Evolutionary conservation across 2,329 filamentous ascomycete genomes (phyloP).

Genomic region (Chaetomium olivaceum): DNA sequence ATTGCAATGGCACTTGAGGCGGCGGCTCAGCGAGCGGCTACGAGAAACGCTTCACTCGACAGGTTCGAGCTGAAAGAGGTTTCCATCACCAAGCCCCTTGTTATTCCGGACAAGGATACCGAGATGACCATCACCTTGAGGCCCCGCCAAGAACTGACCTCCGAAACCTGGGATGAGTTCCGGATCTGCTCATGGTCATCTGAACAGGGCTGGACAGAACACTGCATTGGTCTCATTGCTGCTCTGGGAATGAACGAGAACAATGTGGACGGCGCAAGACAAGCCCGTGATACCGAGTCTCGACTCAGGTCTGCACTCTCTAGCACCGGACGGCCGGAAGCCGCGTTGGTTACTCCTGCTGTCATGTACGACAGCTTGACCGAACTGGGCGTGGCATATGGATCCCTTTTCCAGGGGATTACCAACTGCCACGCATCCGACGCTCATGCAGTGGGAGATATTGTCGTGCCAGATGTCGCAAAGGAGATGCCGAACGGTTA

Average conservation of each 20-base stretch:
- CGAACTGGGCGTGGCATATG: constrained; percentile 52
- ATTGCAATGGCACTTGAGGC: constrained; percentile 45
- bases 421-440: constrained; percentile 45
- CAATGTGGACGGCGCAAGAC: constrained; percentile 44
- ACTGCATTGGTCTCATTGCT: constrained; percentile 56
- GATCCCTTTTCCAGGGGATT: constrained; percentile 53
- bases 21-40: constrained; percentile 42
- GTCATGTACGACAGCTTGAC: constrained; percentile 50
- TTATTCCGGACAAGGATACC: constrained; percentile 50
- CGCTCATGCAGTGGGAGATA: constrained; percentile 39
- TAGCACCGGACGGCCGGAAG: constrained; percentile 35
- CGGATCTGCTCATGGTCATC: constrained; percentile 55
- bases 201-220: constrained; percentile 56
- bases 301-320: constrained; percentile 37
- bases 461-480: constrained; percentile 41
- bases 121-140: constrained; percentile 53
- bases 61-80: constrained; percentile 52
- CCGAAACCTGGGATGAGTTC: constrained; percentile 57
- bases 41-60: constrained; percentile 37
- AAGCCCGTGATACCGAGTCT: constrained; percentile 35
- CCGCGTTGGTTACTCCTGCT: constrained; percentile 36
- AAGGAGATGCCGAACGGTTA: constrained; percentile 44
- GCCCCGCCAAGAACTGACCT: constrained; percentile 45
- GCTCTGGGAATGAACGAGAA: constrained; percentile 42
- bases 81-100: constrained; percentile 47